Percentiles rank a stretch among this genome's conserved stretches.
These are phyloP conservation scores for Sclerotinia minor DNA, from an alignment of 2,329 filamentous ascomycete genomes.

Conservation along the genomic window DNA sequence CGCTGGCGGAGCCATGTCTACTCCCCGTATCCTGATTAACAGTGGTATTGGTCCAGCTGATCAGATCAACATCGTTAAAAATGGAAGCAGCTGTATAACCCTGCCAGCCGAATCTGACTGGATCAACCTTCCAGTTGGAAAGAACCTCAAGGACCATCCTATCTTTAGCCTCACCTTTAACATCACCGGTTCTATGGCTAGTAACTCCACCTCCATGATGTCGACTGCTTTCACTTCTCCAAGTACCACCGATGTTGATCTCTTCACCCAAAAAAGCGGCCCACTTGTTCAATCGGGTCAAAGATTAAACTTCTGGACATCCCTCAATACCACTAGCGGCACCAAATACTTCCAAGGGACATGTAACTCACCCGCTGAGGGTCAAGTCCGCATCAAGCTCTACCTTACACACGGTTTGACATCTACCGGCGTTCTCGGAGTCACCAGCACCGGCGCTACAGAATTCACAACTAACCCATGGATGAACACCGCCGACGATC, in stretches of 20 bases:
- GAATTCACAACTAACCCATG: constrained; percentile 48
- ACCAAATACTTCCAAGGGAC: constrained; percentile 25
- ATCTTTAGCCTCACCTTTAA: constrained; percentile 44
- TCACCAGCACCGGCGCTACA: constrained; percentile 46
- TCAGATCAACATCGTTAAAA: constrained; percentile 43
- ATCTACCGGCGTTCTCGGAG: constrained; percentile 49
- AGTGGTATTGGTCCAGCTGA: constrained; percentile 39
- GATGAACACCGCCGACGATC: constrained; percentile 60
- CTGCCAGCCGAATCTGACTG: constrained; percentile 51
- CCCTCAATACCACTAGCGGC: constrained; percentile 17
- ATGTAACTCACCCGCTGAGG: constrained; percentile 28
- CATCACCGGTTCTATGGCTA: constrained; percentile 23
- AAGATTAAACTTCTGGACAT: constrained; percentile 23
- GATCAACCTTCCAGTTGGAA: constrained; percentile 60
- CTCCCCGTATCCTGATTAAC: constrained; percentile 39
- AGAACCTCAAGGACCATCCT: constrained; percentile 58
- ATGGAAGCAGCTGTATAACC: constrained; percentile 35
- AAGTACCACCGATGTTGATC: constrained; percentile 45
- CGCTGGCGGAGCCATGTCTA: constrained; percentile 33
- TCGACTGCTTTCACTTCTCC: constrained; percentile 46
- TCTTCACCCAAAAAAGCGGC: constrained; percentile 9
- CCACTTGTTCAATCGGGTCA: constrained; percentile 20
- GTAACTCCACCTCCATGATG: constrained; percentile 12
- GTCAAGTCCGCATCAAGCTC: constrained; percentile 49
- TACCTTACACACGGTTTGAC: constrained; percentile 54